Base-by-base conservation (phyloP, 495 filamentous ascomycete genomes). In the Bathelium albidoporum region DNA sequence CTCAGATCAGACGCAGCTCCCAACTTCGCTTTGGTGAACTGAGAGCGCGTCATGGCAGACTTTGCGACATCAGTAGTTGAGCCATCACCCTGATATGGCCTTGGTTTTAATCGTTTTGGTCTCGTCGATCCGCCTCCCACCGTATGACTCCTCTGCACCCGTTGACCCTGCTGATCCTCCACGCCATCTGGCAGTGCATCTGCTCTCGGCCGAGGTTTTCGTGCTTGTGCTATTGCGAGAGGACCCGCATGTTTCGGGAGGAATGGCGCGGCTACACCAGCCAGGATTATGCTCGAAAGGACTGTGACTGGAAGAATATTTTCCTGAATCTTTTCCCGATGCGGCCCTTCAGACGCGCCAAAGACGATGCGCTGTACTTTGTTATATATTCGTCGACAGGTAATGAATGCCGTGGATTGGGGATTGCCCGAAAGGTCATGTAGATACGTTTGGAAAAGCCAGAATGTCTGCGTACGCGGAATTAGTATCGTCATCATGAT, bases 291-390 rank as follows among this genome's bases (percentile, higher is more conserved):
- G 74, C 86, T 89, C 29, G 83, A 83, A 28, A 90, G 78, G 9
- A 90, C 80, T 18, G 85, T 87, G 39, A 89, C 85, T 1, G 87
- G 88, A 43, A 90, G 74, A 5, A 86, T 77, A 70, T 90, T 90
- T 73, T 90, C 88, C 59, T 85, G 83, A 63, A 90, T 88, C 73
- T 83, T 84, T 68, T 90, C 87, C 61, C 82, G 78, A 60, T 83
- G 79, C 59, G 72, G 73, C 2, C 73, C 77, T 64, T 89, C 87
- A 32, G 82, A 78, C 9, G 82, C 76, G 2, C 87, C 87, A 72
- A 90, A 90, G 28, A 90, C 86, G 61, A 90, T 86, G 72, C 87
- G 84, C 72, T 90, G 87, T 24, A 90, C 86, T 72, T 87, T 89
- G 73, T 90, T 90, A 72, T 88, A 89, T 58, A 90, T 83, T 66